Percentiles rank a stretch among this genome's conserved stretches.
These are phyloP conservation scores for Umbellularia californica DNA, from an alignment of 164 flowering plant genomes.

Conservation along the genomic window DNA sequence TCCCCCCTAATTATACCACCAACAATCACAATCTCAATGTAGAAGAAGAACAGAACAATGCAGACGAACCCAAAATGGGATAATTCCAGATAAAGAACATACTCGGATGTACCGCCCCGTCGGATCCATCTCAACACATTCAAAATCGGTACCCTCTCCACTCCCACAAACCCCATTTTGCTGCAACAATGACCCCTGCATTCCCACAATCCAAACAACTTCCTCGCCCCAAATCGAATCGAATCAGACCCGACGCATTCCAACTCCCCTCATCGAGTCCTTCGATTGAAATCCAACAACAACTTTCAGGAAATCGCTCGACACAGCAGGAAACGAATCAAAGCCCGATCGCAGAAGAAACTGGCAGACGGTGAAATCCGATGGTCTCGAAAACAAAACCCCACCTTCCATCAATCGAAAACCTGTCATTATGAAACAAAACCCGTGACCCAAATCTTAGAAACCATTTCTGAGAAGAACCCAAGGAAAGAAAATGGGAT, in stretches of 20 bases:
- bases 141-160: constrained; percentile 21
- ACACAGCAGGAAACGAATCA: constrained; percentile 50
- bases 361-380: constrained; percentile 22
- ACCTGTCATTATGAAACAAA: constrained; percentile 15
- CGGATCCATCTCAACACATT: constrained; percentile 59
- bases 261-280: constrained; percentile 7
- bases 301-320: constrained; percentile 56
- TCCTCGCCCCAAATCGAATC: constrained; percentile 1
- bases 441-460: constrained; percentile 25
- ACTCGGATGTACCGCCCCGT: constrained; percentile 74
- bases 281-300: constrained; percentile 16
- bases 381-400: constrained; percentile 10
- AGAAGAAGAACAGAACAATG: too few species aligned
- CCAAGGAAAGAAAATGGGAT: neutral
- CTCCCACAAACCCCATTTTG: constrained; percentile 4
- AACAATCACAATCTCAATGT: too few species aligned
- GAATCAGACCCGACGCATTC: neutral
- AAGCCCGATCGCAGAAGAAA: constrained; percentile 45
- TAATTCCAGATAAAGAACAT: constrained; percentile 5
- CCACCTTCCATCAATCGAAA: constrained; percentile 6
- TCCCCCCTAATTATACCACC: too few species aligned
- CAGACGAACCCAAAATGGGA: too few species aligned
- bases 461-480: constrained; percentile 8
- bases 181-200: constrained; percentile 10
- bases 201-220: constrained; percentile 7